These are phyloP conservation scores for Kodamaea plutei DNA, from an alignment of 1,139 yeast genomes.

Conservation along the genomic window DNA sequence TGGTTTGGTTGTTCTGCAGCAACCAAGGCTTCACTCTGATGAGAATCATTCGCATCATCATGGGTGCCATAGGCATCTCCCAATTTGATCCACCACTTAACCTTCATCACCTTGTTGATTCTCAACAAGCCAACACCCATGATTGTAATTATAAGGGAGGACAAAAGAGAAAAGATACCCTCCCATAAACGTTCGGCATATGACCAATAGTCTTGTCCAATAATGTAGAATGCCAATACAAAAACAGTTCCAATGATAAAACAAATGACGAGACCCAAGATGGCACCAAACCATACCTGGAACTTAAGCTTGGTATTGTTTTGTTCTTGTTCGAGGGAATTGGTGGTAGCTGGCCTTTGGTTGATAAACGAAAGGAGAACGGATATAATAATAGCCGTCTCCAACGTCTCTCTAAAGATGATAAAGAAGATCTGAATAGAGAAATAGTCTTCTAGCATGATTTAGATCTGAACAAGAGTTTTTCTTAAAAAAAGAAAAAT, in stretches of 20 bases:
- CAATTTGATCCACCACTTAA: constrained; percentile 47
- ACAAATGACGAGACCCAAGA: constrained; percentile 69
- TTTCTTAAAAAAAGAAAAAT: too few relatives aligned
- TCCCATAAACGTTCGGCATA: constrained; percentile 88
- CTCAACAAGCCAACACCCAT: constrained; percentile 89
- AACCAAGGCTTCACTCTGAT: constrained; percentile 1
- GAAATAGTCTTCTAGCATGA: constrained; percentile 39
- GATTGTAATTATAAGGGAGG: constrained; percentile 74
- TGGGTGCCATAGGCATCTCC: constrained; percentile 34
- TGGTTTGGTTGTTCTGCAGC: constrained; percentile 5
- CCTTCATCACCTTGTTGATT: constrained; percentile 54
- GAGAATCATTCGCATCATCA: constrained; percentile 1
- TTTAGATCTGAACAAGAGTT: too few relatives aligned
- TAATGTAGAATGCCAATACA: constrained; percentile 67
- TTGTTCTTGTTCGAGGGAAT: constrained; percentile 4
- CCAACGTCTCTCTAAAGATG: constrained; percentile 80
- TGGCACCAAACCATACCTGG: constrained; percentile 87
- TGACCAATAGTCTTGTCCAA: constrained; percentile 80
- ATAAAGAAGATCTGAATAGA: constrained; percentile 82
- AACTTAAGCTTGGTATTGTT: constrained; percentile 35
- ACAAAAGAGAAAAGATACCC: constrained; percentile 77
- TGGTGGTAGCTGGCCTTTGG: constrained; percentile 41
- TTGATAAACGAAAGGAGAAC: constrained; percentile 78
- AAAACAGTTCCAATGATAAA: constrained; percentile 70
- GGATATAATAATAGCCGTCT: constrained; percentile 82